Evolutionary conservation across 345 rosid species (phyloP).

Genomic region (Boechera stricta): DNA sequence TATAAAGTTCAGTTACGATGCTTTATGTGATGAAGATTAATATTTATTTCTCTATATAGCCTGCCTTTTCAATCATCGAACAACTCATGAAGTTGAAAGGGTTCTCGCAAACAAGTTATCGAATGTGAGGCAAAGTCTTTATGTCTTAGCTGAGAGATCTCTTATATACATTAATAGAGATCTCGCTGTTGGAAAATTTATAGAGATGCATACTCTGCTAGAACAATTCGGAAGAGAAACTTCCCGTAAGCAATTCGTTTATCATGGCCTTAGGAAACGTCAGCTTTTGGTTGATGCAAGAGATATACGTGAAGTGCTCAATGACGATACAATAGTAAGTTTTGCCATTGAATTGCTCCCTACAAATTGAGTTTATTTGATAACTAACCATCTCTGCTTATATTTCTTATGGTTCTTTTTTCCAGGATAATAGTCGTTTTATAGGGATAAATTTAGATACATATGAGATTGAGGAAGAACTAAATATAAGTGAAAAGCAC

Average conservation of each 20-base stretch:
- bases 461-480: not conserved
- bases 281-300: constrained; percentile 25
- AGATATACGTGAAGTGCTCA: constrained; percentile 4
- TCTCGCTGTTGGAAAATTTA: not conserved
- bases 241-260: constrained; percentile 9
- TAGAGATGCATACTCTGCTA: constrained; percentile 36
- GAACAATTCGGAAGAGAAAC: constrained; percentile 31
- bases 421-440: constrained; percentile 25
- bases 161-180: not conserved
- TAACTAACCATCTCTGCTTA: not conserved
- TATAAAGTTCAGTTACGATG: not conserved
- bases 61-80: not conserved
- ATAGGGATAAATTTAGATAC: constrained; percentile 14
- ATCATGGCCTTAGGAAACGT: not conserved
- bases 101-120: no score
- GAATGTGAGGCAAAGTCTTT: no score
- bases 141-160: no score
- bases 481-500: not conserved
- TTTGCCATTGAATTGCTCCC: not conserved
- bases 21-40: not conserved
- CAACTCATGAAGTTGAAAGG: no score
- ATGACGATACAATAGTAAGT: constrained; percentile 9
- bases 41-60: not conserved
- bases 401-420: not conserved
- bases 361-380: not conserved